Evolutionary conservation across 768 basidiomycete species (phyloP), one percentile per base, ranked within the genome.

Genomic region (Crassisporium funariophilum): DNA sequence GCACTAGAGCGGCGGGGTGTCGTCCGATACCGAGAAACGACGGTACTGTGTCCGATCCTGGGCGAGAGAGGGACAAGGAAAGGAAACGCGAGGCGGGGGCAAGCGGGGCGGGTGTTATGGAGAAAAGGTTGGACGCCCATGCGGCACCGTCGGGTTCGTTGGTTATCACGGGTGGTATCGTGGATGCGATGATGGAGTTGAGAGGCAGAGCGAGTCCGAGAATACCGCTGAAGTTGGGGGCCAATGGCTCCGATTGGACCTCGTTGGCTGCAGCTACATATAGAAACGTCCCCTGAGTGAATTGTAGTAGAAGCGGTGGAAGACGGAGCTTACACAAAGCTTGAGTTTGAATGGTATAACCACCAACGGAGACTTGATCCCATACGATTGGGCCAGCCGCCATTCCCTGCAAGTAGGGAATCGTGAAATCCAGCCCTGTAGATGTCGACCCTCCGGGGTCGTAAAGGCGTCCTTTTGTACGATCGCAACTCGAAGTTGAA

Each of bases 181-280:
- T 5, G 0, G 61, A 41, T 4, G 83, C 74, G 42, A 91, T 91
- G 49, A 83, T 53, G n/a, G 83, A 86, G 66, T 89, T 82, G 36
- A 71, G 65, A 17, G 89, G 86, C 20, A 90, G 81, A 1, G 87
- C 86, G 37, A 91, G 81, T 13, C 88, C 89, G 4, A 91, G 74
- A 41, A 91, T 75, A 20, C 89, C 89, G 48, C 67, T 71, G 61
- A 86, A 91, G 10, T 68, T 53, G 7, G 72, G 56, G 1, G 76
- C 65, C 5, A 91, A 75, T 0, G 79, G 79, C 62, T 91, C 90
- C 27, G 68, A 57, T 1, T 64, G 34, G 38, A 91, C 80, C 29
- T 54, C 53, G 27, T 72, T 61, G 4, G 80, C 88, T 2, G 88
- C 83, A 42, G 80, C 87, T 88, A 58, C 1, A 27, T 19, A 25